Evolutionary conservation across 306 rosid species (phyloP), one percentile per base, ranked within the genome.

Genomic region (Ziziphus jujuba): DNA sequence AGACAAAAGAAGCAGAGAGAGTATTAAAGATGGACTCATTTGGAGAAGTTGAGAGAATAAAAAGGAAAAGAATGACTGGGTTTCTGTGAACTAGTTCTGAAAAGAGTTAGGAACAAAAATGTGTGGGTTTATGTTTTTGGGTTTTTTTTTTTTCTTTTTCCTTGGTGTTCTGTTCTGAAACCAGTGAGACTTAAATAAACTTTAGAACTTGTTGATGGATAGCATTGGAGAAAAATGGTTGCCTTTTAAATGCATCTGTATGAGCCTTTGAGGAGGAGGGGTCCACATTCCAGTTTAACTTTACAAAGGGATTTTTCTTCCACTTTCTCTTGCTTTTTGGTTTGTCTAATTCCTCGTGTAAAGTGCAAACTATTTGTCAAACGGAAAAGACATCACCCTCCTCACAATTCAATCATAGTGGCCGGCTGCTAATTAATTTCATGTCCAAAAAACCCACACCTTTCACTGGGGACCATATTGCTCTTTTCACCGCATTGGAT

Each of bases 1-100:
- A 56, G 75, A 75, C 57, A 87, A 43, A 77, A 92, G 71, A 33
- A 89, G 79, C 75, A 92, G 87, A 80, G 84, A 77, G 61, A 82
- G 56, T 23, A 63, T 71, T 48, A 72, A 60, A 75, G 76, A 70
- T 58, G 84, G 70, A 61, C 69, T 82, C 96, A 92, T 92, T 67
- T 77, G 83, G 64, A 65, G 73, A 62, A 69, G 10, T 9, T 35
- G 35, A 35, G 23, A 19, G 63, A 56, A 34, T 28, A 20, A 10
- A n/a, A n/a, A 1, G 33, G 57, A 51, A 50, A 31, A 63, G 55
- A 63, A 48, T 21, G 33, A 7, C 4, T 9, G 15, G 3, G 34
- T 10, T 22, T 55, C n/a, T 12, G 21, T n/a, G 31, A 9, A 4
- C 7, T n/a, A 7, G 19, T 9, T 55, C 8, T 15, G 22, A 2